Evolutionary conservation across 148 eudicot genomes (phyloP).

Genomic region (Rhododendron griersonianum): DNA sequence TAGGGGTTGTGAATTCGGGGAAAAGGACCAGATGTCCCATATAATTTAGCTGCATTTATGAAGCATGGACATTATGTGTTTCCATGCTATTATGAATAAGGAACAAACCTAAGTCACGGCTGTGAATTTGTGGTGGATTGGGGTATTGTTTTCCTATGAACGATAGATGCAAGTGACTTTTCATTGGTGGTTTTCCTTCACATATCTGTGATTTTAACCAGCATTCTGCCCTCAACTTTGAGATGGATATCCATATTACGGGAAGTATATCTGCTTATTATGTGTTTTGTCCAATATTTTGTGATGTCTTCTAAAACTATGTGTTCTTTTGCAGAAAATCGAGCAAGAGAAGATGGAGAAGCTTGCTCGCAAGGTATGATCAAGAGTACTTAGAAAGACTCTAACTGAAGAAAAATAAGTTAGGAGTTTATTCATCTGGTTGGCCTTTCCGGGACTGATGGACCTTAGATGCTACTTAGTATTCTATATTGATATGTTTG

Average conservation of each 20-base stretch:
- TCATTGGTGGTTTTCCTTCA: not conserved
- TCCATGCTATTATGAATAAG: not conserved
- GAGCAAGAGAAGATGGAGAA: slow-evolving; percentile 94
- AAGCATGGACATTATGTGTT: not conserved
- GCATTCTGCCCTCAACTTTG: not conserved
- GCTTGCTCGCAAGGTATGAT: slow-evolving; percentile 78
- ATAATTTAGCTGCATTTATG: not conserved
- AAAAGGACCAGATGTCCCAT: not conserved
- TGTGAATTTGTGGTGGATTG: not conserved
- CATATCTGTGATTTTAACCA: not conserved
- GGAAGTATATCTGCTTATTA: not conserved
- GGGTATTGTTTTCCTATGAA: not conserved
- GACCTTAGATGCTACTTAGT: too few relatives aligned
- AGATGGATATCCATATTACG: not conserved
- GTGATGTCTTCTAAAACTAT: not conserved
- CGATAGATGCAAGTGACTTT: not conserved
- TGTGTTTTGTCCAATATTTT: not conserved
- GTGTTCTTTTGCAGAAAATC: slow-evolving; percentile 55
- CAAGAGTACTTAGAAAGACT: not conserved
- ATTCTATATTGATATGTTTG: not conserved
- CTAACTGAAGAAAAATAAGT: not conserved
- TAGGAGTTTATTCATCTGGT: not conserved
- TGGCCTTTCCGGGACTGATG: not conserved
- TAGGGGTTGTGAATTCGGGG: not conserved
- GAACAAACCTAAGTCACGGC: not conserved